Percentiles rank a stretch among this genome's conserved stretches.
phyloP scores from a whole-genome alignment of 805 yeast species.

The Candida germanica region DNA sequence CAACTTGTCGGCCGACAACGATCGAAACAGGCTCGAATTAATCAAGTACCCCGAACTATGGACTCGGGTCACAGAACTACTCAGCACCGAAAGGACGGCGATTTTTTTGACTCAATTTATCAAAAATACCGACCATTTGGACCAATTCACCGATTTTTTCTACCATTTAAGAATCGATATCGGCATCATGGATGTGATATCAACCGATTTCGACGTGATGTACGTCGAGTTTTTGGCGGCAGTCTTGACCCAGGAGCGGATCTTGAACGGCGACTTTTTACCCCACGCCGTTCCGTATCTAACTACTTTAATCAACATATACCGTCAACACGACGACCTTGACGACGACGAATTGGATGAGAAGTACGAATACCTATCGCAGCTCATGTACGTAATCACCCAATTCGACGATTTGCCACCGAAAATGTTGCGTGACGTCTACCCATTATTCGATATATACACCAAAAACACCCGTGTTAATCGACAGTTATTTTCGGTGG shows the following conservation, averaged over 20 bases:
- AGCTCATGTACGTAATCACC: constrained; percentile 19
- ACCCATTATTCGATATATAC: constrained; percentile 9
- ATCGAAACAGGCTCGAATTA: constrained; percentile 17
- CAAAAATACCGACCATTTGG: constrained; percentile 20
- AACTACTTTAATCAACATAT: constrained; percentile 3
- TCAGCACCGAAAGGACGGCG: constrained; percentile 14
- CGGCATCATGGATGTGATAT: background rate
- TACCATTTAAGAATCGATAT: constrained; percentile 6
- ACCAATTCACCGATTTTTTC: constrained; percentile 16
- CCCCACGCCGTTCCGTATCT: constrained; percentile 6
- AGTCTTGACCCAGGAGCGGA: constrained; percentile 12
- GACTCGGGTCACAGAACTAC: constrained; percentile 10
- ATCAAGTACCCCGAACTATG: constrained; percentile 17
- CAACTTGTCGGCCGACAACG: constrained; percentile 36
- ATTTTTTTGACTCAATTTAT: constrained; percentile 32
- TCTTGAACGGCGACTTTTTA: constrained; percentile 7
- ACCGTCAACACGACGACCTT: constrained; percentile 7
- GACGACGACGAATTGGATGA: constrained; percentile 14
- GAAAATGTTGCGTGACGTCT: constrained; percentile 4
- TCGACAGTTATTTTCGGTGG: constrained; percentile 30
- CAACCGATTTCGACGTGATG: constrained; percentile 1
- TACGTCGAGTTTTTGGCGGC: constrained; percentile 13
- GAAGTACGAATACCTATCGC: constrained; percentile 11
- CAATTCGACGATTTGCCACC: constrained; percentile 16
- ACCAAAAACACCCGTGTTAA: constrained; percentile 10